phyloP scores from a whole-genome alignment of 345 rosid genomes.

The Carallia pectinifolia region DNA sequence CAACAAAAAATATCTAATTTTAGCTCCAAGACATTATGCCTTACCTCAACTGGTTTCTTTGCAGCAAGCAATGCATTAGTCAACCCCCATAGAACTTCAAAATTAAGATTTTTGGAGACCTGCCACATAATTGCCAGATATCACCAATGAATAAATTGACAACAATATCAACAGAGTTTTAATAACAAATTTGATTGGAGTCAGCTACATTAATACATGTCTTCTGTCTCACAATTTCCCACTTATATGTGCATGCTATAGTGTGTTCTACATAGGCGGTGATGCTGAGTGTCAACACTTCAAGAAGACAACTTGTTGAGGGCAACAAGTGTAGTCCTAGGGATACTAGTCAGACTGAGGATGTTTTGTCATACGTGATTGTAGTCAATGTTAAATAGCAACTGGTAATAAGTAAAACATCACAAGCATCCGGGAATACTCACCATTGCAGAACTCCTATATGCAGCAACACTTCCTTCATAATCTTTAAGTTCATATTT shows the following conservation, averaged over 20 bases:
- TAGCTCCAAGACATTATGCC: conserved; percentile 6
- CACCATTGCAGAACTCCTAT: conserved; percentile 63
- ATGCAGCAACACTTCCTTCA: conserved; percentile 85
- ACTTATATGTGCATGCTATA: too few relatives aligned
- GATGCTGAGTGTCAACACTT: too few relatives aligned
- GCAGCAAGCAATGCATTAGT: conserved; percentile 86
- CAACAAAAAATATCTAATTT: neutral
- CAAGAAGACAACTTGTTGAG: too few relatives aligned
- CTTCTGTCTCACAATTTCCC: too few relatives aligned
- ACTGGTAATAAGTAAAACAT: neutral
- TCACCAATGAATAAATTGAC: neutral
- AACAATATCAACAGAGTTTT: too few relatives aligned
- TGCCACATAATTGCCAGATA: conserved; percentile 23
- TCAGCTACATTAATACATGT: too few relatives aligned
- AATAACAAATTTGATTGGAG: too few relatives aligned
- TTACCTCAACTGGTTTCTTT: conserved; percentile 87
- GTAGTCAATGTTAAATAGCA: neutral
- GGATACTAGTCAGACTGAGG: too few relatives aligned
- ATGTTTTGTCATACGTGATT: too few relatives aligned
- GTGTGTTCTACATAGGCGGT: too few relatives aligned
- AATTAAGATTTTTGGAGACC: conserved; percentile 60
- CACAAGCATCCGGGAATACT: conserved; percentile 6
- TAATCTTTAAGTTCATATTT: conserved; percentile 84
- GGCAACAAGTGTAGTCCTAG: too few relatives aligned
- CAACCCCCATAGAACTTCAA: conserved; percentile 80